Evolutionary conservation across 78 protist genomes (phyloP).

Genomic region (Neovahlkampfia damariscottae): DNA sequence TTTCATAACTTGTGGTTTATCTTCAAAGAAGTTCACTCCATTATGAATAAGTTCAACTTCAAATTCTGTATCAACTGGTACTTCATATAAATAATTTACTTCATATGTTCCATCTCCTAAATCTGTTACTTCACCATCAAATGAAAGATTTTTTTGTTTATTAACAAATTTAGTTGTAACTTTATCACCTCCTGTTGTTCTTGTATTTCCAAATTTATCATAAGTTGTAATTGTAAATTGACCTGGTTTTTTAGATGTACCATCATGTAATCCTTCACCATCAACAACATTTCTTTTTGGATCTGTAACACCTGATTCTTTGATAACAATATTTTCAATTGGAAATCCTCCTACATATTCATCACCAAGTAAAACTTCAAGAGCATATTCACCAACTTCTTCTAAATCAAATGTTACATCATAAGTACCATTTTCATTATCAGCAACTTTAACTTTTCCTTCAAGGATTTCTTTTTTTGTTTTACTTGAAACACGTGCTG

Average conservation of each 20-base stretch:
- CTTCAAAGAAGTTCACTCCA: background rate
- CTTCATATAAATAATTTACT: background rate
- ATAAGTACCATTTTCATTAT: background rate
- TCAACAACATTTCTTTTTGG: background rate
- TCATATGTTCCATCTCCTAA: background rate
- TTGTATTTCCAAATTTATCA: background rate
- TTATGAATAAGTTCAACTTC: background rate
- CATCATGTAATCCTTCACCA: background rate
- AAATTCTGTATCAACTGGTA: background rate
- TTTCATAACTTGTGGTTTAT: background rate
- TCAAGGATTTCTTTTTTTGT: background rate
- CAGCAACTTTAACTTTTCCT: background rate
- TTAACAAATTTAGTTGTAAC: background rate
- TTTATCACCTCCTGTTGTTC: background rate
- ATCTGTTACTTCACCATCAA: background rate
- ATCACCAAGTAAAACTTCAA: background rate
- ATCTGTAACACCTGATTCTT: background rate
- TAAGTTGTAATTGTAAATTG: background rate
- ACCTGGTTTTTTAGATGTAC: background rate
- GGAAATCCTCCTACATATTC: background rate
- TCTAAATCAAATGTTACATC: background rate
- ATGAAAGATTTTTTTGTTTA: background rate
- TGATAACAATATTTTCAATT: background rate
- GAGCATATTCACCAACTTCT: background rate
- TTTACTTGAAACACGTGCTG: background rate